Percentiles rank a stretch among this genome's conserved stretches.
These are phyloP conservation scores for Boletellus ananiceps DNA, from an alignment of 768 basidiomycete genomes.

Conservation along the genomic window DNA sequence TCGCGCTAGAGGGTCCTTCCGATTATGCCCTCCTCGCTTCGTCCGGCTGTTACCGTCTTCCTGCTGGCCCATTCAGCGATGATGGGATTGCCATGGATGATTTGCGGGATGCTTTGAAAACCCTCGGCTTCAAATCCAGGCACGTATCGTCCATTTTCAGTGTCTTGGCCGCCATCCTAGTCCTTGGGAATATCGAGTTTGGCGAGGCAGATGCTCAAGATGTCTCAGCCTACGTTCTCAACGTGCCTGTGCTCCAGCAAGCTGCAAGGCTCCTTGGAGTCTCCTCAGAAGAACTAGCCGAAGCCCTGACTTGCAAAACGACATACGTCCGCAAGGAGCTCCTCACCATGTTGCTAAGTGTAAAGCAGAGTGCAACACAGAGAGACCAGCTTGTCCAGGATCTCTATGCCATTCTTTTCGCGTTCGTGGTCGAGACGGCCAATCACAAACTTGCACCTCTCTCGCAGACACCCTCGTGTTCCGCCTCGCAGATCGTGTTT, in stretches of 20 bases:
- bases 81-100: constrained; percentile 57
- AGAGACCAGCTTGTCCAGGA: constrained; percentile 53
- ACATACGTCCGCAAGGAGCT: constrained; percentile 57
- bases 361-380: constrained; percentile 46
- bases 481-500: constrained; percentile 45
- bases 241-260: constrained; percentile 45
- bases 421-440: constrained; percentile 59
- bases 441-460: constrained; percentile 52
- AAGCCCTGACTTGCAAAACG: constrained; percentile 52
- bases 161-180: constrained; percentile 49
- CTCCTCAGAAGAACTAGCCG: constrained; percentile 47
- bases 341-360: constrained; percentile 51
- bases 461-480: constrained; percentile 36
- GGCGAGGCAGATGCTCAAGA: constrained; percentile 50
- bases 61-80: constrained; percentile 58
- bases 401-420: constrained; percentile 60
- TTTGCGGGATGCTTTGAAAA: constrained; percentile 49
- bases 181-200: constrained; percentile 57
- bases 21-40: constrained; percentile 55
- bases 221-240: constrained; percentile 48
- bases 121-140: constrained; percentile 60
- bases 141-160: constrained; percentile 51
- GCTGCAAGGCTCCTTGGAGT: constrained; percentile 50
- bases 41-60: constrained; percentile 60
- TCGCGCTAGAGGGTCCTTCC: constrained; percentile 53